phyloP scores from a whole-genome alignment of 2,329 filamentous ascomycete species.

The Fusarium kyushuense region DNA sequence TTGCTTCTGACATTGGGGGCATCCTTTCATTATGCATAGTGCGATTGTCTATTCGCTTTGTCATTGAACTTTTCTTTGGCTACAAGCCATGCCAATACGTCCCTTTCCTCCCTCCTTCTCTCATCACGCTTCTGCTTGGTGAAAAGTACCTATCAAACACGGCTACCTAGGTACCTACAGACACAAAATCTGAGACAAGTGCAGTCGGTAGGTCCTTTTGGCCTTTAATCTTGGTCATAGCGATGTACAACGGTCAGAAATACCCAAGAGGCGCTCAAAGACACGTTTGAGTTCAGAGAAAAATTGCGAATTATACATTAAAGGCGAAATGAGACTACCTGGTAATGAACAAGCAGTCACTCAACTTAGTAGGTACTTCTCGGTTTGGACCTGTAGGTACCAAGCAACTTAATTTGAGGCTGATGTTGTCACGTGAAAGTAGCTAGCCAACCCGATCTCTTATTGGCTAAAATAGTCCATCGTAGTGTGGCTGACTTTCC shows the following conservation, averaged over 20 bases:
- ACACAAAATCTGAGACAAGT: neutral
- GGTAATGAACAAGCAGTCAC: neutral
- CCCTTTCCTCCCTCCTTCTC: neutral
- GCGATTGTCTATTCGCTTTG: constrained; percentile 1
- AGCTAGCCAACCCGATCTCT: neutral
- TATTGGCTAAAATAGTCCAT: constrained; percentile 33
- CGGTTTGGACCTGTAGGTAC: neutral
- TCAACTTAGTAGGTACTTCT: too few relatives aligned
- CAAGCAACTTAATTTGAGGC: neutral
- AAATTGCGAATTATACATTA: too few relatives aligned
- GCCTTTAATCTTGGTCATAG: constrained; percentile 18
- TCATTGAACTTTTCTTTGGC: neutral
- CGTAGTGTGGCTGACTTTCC: constrained; percentile 35
- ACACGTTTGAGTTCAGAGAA: neutral
- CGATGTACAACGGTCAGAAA: constrained; percentile 14
- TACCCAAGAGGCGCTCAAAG: neutral
- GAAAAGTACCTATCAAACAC: neutral
- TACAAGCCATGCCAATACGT: neutral
- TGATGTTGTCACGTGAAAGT: constrained; percentile 24
- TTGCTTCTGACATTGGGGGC: constrained; percentile 18
- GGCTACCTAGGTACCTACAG: constrained; percentile 13
- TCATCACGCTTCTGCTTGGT: neutral
- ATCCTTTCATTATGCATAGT: constrained; percentile 27
- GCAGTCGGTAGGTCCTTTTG: constrained; percentile 26
- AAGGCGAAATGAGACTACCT: too few relatives aligned